Conservation (phyloP, 805 yeast species). For the Yarrowia phangngaensis region DNA sequence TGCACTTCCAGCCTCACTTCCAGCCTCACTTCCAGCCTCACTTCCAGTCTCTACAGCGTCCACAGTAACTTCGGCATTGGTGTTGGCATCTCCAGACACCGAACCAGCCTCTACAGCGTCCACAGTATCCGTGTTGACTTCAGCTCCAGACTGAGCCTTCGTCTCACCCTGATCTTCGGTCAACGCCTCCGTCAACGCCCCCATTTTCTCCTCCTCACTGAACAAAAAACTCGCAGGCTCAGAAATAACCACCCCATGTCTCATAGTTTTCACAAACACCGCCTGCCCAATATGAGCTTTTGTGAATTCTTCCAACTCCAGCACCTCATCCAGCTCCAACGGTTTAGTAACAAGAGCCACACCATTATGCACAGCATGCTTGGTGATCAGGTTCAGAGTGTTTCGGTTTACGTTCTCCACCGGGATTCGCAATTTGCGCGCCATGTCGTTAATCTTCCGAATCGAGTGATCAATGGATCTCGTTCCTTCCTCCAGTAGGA, state of each 20-base stretch:
- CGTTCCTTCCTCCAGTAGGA: background rate
- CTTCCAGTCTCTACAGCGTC: background rate
- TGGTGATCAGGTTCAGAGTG: slow-evolving; percentile 57
- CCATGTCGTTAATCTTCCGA: slow-evolving; percentile 47
- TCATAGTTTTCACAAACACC: slow-evolving; percentile 13
- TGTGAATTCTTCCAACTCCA: slow-evolving; percentile 36
- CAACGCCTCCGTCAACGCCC: slow-evolving; percentile 7
- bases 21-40: too few relatives aligned
- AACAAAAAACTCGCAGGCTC: slow-evolving; percentile 23
- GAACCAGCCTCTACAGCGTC: background rate
- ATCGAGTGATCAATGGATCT: background rate
- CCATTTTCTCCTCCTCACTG: slow-evolving; percentile 30
- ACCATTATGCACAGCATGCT: slow-evolving; percentile 77
- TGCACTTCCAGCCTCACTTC: too few relatives aligned
- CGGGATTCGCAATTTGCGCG: slow-evolving; percentile 40
- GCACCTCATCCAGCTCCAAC: slow-evolving; percentile 40
- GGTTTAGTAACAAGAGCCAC: slow-evolving; percentile 66
- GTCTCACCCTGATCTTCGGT: background rate
- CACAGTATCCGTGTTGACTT: background rate
- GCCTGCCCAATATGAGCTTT: slow-evolving; percentile 6
- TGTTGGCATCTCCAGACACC: too few relatives aligned
- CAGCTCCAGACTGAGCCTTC: too few relatives aligned
- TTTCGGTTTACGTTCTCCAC: slow-evolving; percentile 42
- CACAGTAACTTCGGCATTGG: too few relatives aligned
- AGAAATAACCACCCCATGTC: slow-evolving; percentile 14